Evolutionary conservation across 495 filamentous ascomycete species (phyloP), one percentile per base, ranked within the genome.

Genomic region (Podospora pseudoanserina): DNA sequence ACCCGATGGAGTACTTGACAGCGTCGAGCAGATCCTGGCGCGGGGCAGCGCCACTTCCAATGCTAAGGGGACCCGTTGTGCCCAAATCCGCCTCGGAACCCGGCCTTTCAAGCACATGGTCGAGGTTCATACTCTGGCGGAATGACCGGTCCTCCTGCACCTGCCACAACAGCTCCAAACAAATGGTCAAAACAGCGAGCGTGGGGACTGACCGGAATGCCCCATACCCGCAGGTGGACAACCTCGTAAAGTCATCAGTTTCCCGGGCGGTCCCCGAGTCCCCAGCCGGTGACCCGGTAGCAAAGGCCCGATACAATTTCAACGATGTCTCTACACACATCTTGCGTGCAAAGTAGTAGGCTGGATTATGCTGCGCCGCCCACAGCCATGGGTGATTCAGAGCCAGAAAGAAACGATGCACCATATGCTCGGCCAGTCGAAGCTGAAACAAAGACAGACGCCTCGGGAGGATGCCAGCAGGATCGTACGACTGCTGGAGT

Each of bases 361-460:
- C 73, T 0, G 83, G 80, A 63, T 83, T 78, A 30, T 72, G 71
- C 15, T 78, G 69, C 0, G 79, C 74, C 27, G 68, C 65, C 16
- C 60, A 62, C 32, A 81, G 73, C 71, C 79, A 81, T 3, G 80
- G 77, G 23, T 76, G 70, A 63, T 83, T 83, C 11, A 84, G 70
- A 2, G 83, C 82, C 66, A 89, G 73, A 68, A 90, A 84, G 74
- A 85, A 88, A 60, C 87, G 86, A 26, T 85, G 77, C 5, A 79
- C 76, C 58, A 76, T 72, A 49, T 81, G 72, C 63, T 81, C 81
- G 0, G 78, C 73, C 13, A 82, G 34, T 11, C 76, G 79, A 1
- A 78, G 71, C 56, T 80, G 78, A 57, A 79, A 80, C 26, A 75
- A 56, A 0, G 78, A 78, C 30, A 79, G 74, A 18, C 73, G 72